Conservation (phyloP, 2,329 filamentous ascomycete genomes). For the Byssoonygena ceratinophila region DNA sequence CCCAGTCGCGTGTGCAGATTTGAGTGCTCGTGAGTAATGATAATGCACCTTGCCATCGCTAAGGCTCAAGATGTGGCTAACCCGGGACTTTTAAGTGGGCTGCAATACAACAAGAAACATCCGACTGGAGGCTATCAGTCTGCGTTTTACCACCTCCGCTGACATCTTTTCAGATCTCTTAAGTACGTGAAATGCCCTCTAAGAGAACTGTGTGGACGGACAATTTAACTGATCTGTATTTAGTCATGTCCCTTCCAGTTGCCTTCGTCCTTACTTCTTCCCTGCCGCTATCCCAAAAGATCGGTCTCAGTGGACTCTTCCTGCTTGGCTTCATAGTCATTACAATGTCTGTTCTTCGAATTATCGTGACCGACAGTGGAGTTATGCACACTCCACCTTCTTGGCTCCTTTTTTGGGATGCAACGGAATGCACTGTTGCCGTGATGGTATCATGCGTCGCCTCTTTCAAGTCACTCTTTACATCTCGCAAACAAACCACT, state of each 20-base stretch:
- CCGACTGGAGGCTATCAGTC: not conserved
- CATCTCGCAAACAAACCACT: not conserved
- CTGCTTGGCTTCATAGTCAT: constrained; percentile 6
- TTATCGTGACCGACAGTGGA: not conserved
- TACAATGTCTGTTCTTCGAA: constrained; percentile 2
- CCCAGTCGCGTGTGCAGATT: constrained; percentile 10
- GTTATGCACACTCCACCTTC: not conserved
- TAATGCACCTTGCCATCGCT: not conserved
- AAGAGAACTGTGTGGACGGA: not conserved
- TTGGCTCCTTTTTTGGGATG: constrained; percentile 9
- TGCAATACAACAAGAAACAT: not conserved
- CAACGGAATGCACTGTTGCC: constrained; percentile 9
- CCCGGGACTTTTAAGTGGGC: not conserved
- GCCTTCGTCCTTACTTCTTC: constrained; percentile 8
- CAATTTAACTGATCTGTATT: not conserved
- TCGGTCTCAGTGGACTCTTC: constrained; percentile 8
- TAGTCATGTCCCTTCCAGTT: constrained; percentile 9
- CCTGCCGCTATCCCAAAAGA: constrained; percentile 8
- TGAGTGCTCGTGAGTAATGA: constrained; percentile 7
- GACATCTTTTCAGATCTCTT: not conserved
- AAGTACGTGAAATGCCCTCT: not conserved
- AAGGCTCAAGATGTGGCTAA: not conserved
- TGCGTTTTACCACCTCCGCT: not conserved
- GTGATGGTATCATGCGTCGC: constrained; percentile 12
- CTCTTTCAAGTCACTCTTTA: constrained; percentile 11